Conservation (phyloP, 2,329 filamentous ascomycete genomes). For the Diaporthe ampelina region DNA sequence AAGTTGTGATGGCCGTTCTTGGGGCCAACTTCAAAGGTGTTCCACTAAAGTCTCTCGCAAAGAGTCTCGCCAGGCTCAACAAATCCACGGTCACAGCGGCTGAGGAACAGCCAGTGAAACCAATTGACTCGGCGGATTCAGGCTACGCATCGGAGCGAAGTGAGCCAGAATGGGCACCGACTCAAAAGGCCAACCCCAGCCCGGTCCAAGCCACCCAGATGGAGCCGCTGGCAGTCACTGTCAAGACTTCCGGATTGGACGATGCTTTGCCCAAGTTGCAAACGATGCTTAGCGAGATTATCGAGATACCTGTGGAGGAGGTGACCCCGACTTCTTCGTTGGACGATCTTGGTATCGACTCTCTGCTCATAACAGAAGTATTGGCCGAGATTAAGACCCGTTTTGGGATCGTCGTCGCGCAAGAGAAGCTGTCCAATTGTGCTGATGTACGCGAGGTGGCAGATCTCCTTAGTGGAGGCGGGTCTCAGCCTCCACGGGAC, state of each 20-base stretch:
- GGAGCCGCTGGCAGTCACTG: background rate
- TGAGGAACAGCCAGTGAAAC: background rate
- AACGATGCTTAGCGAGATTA: constrained; percentile 42
- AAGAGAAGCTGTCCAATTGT: constrained; percentile 32
- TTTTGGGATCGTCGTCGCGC: constrained; percentile 40
- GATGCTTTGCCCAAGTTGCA: background rate
- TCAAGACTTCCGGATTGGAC: background rate
- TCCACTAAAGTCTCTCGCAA: constrained; percentile 42
- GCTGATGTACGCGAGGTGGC: constrained; percentile 8
- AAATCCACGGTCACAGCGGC: background rate
- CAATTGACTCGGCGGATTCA: background rate
- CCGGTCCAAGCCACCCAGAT: background rate
- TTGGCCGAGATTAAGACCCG: constrained; percentile 47
- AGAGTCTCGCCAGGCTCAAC: constrained; percentile 35
- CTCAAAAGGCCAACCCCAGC: background rate
- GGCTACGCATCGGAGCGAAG: constrained; percentile 17
- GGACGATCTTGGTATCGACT: constrained; percentile 54
- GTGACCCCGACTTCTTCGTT: constrained; percentile 45
- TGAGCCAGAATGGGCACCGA: background rate
- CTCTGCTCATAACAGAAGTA: constrained; percentile 53
- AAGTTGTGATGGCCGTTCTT: constrained; percentile 41
- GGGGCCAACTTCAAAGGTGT: constrained; percentile 44
- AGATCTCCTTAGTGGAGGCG: constrained; percentile 2
- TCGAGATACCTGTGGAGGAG: constrained; percentile 43
- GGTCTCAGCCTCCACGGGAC: background rate